A percentile compares a stretch with the other conserved stretches of the same genome.
phyloP scores from a whole-genome alignment of 2,329 filamentous ascomycete species.

The Alternaria viburni region DNA sequence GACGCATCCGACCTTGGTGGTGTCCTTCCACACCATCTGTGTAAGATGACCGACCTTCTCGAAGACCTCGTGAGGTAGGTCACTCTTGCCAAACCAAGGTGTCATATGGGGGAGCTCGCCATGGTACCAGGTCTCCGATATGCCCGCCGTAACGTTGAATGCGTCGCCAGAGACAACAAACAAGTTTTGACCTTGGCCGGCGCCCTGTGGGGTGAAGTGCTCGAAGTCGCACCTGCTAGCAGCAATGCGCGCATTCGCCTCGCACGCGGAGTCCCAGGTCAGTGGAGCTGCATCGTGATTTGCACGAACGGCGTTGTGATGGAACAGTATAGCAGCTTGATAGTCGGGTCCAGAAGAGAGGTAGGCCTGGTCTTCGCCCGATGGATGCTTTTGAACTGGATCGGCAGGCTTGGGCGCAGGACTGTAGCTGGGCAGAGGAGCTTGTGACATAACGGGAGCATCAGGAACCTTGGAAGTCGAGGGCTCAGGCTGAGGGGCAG shows the following conservation, averaged over 20 bases:
- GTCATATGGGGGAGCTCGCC: constrained; percentile 68
- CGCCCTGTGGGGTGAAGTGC: constrained; percentile 56
- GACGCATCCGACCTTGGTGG: constrained; percentile 46
- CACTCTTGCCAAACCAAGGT: constrained; percentile 64
- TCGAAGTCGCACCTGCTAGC: constrained; percentile 76
- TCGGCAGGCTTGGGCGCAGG: not conserved
- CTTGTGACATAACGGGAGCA: not conserved
- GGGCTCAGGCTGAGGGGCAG: constrained; percentile 1
- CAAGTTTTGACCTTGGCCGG: constrained; percentile 89
- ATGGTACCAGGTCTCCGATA: constrained; percentile 90
- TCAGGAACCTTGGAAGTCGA: not conserved
- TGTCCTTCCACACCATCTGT: constrained; percentile 48
- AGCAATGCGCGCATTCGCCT: constrained; percentile 66
- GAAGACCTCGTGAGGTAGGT: constrained; percentile 57
- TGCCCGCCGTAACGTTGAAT: constrained; percentile 67
- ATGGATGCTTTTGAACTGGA: constrained; percentile 14
- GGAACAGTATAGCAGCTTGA: constrained; percentile 57
- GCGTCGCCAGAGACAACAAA: constrained; percentile 67
- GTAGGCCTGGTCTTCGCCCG: constrained; percentile 33
- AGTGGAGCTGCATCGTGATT: constrained; percentile 77
- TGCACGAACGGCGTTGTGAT: constrained; percentile 85
- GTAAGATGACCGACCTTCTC: constrained; percentile 46
- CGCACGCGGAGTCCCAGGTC: constrained; percentile 69
- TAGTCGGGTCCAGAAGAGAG: constrained; percentile 36
- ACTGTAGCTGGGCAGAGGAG: not conserved